phyloP scores from a whole-genome alignment of 441 rosid genomes.

The Gossypium schwendimanii region DNA sequence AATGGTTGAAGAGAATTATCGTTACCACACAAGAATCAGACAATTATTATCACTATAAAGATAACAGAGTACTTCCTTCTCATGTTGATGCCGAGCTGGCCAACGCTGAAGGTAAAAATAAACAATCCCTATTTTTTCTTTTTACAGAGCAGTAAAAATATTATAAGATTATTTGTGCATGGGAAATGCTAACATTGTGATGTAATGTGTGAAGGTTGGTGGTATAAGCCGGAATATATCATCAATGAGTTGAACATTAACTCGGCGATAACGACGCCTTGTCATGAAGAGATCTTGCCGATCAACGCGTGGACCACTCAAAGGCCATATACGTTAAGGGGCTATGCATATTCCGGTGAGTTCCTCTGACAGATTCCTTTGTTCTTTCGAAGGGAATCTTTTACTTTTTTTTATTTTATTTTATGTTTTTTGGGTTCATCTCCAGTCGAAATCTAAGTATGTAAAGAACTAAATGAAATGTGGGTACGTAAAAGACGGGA shows the following conservation, averaged over 20 bases:
- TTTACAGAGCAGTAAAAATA: background rate
- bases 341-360: constrained; percentile 81
- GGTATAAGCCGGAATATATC: constrained; percentile 76
- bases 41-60: constrained; percentile 62
- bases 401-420: background rate
- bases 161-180: background rate
- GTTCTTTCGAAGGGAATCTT: background rate
- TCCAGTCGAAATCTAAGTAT: background rate
- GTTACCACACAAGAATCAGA: constrained; percentile 72
- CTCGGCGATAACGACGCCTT: constrained; percentile 79
- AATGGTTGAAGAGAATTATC: constrained; percentile 71
- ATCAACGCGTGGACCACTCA: constrained; percentile 77
- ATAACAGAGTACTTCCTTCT: constrained; percentile 77
- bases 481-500: background rate
- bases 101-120: constrained; percentile 59
- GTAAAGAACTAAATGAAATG: background rate
- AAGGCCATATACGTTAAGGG: constrained; percentile 61
- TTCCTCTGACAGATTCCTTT: background rate
- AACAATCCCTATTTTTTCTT: background rate
- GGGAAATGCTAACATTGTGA: background rate
- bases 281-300: constrained; percentile 67
- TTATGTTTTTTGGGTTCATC: no score
- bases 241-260: constrained; percentile 82
- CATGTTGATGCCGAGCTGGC: constrained; percentile 80
- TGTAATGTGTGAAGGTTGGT: constrained; percentile 51